phyloP scores from a whole-genome alignment of 2,329 filamentous ascomycete genomes.

The Paecilomyces variotii region DNA sequence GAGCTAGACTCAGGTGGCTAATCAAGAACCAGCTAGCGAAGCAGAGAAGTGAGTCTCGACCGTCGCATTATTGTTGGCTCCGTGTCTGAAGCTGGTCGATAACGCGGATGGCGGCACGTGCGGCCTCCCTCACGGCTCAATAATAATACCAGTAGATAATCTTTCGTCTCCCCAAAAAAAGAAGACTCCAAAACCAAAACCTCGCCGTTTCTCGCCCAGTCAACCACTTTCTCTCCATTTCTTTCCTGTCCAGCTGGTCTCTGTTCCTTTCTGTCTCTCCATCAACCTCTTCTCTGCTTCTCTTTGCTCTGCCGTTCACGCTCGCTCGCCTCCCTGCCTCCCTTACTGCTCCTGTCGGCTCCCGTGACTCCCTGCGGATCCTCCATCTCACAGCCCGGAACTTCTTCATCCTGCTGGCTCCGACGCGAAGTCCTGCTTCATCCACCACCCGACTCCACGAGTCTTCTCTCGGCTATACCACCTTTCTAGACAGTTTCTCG shows the following conservation, averaged over 20 bases:
- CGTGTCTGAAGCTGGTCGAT: neutral
- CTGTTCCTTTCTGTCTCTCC: neutral
- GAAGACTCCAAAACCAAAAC: neutral
- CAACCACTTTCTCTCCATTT: neutral
- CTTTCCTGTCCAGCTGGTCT: neutral
- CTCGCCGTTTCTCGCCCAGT: neutral
- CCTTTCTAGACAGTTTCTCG: slow-evolving; percentile 17
- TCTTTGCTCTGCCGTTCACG: neutral
- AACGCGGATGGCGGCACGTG: neutral
- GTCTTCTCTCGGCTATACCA: slow-evolving; percentile 14
- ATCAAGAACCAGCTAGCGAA: neutral
- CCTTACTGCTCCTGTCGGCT: neutral
- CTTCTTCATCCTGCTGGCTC: neutral
- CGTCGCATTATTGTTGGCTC: neutral
- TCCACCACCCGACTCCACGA: slow-evolving; percentile 16
- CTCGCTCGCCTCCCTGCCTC: neutral
- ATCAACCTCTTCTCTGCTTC: neutral
- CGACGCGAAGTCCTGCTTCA: neutral
- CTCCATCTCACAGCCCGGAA: neutral
- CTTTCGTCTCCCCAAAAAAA: neutral
- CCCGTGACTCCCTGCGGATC: neutral
- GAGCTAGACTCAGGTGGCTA: neutral
- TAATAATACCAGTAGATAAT: neutral
- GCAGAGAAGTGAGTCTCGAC: neutral
- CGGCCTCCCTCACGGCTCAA: neutral